These are phyloP conservation scores for Fusarium sambucinum DNA, from an alignment of 2,329 filamentous ascomycete species.

Conservation along the genomic window DNA sequence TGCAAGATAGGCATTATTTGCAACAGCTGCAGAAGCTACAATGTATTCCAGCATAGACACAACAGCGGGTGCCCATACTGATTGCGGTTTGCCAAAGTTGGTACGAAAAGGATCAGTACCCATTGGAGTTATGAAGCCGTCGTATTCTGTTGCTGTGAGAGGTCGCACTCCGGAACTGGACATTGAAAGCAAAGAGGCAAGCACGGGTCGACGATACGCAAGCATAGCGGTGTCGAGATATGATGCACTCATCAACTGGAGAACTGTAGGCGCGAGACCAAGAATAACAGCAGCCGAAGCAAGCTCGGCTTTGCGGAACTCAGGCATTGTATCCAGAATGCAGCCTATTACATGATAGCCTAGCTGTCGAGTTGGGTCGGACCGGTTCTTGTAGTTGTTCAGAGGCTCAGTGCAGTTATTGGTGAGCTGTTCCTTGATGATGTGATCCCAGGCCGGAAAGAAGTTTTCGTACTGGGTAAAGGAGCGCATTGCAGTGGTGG, in stretches of 20 bases:
- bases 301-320: constrained; percentile 45
- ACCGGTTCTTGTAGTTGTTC: constrained; percentile 8
- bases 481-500: constrained; percentile 20
- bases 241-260: constrained; percentile 36
- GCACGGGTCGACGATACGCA: constrained; percentile 29
- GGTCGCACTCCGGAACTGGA: constrained; percentile 30
- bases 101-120: constrained; percentile 6
- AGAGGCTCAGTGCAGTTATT: constrained; percentile 4
- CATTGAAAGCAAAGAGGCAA: constrained; percentile 37
- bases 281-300: constrained; percentile 40
- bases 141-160: constrained; percentile 21
- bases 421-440: constrained; percentile 12
- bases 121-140: constrained; percentile 12
- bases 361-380: background rate
- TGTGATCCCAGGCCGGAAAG: constrained; percentile 33
- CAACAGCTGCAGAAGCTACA: constrained; percentile 18
- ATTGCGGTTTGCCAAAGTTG: background rate
- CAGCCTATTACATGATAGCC: constrained; percentile 35
- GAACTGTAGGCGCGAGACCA: constrained; percentile 32
- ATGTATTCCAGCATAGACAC: constrained; percentile 19
- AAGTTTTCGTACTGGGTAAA: constrained; percentile 30
- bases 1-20: constrained; percentile 26
- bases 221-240: constrained; percentile 42
- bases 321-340: constrained; percentile 35
- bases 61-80: background rate